A percentile compares a stretch with the other conserved stretches of the same genome.
phyloP scores from a whole-genome alignment of 345 rosid genomes.

The Aethionema arabicum region DNA sequence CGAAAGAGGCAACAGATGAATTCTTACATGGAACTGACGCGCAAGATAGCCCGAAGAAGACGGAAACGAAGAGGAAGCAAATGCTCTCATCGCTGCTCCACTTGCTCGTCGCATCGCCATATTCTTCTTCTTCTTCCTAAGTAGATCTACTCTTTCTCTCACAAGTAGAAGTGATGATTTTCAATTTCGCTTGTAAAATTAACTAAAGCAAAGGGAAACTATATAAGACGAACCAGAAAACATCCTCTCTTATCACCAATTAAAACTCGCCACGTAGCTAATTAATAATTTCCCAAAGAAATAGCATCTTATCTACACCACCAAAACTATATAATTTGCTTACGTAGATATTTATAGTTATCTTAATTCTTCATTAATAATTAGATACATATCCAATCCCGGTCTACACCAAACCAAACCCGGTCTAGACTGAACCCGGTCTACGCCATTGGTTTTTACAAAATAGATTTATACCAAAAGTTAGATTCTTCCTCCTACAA shows the following conservation, averaged over 20 bases:
- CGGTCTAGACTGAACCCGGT: too few species aligned
- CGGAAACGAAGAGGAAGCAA: slow-evolving; percentile 33
- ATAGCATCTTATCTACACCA: too few species aligned
- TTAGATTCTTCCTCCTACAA: too few species aligned
- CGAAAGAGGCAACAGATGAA: neutral
- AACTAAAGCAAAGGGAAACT: slow-evolving; percentile 9
- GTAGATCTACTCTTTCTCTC: slow-evolving; percentile 4
- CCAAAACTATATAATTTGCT: too few species aligned
- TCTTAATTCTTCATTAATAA: too few species aligned
- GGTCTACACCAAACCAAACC: too few species aligned
- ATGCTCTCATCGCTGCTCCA: slow-evolving; percentile 51
- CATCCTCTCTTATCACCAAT: slow-evolving; percentile 10
- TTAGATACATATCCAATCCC: neutral
- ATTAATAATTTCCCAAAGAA: slow-evolving; percentile 13
- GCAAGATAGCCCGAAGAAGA: slow-evolving; percentile 38
- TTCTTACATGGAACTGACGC: slow-evolving; percentile 65
- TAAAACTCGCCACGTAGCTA: slow-evolving; percentile 9
- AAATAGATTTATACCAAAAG: too few species aligned
- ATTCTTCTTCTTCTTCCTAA: slow-evolving; percentile 17
- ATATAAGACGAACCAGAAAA: slow-evolving; percentile 6
- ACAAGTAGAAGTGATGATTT: neutral
- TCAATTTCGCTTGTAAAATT: slow-evolving; percentile 10
- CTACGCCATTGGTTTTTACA: too few species aligned
- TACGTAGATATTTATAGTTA: too few species aligned
- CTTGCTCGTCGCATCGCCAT: slow-evolving; percentile 66